Conservation (phyloP, 176 grass and related monocot genomes). For the Pontederia paniculata region DNA sequence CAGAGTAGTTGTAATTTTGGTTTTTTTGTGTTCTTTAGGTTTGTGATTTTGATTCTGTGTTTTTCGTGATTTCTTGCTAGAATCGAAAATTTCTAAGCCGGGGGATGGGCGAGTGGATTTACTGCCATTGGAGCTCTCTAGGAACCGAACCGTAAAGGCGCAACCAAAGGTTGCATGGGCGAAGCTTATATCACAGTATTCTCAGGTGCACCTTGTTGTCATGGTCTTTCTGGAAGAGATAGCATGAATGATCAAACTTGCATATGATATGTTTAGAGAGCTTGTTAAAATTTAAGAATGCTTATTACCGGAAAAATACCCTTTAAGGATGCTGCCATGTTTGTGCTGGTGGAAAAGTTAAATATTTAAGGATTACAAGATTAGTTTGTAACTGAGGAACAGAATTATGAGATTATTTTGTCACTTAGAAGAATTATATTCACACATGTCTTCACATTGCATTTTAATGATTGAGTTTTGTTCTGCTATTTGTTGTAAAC, state of each 20-base stretch:
- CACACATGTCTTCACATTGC: no score
- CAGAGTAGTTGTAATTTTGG: background rate
- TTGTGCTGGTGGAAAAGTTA: no score
- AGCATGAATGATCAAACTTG: background rate
- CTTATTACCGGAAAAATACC: no score
- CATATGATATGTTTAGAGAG: no score
- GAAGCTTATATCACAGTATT: constrained; percentile 74
- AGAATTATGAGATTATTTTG: no score
- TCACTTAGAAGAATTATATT: no score
- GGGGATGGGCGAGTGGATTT: constrained; percentile 20
- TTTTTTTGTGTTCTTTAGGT: background rate
- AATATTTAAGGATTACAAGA: no score
- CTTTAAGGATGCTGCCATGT: no score
- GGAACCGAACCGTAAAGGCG: constrained; percentile 21
- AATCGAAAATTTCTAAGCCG: constrained; percentile 2
- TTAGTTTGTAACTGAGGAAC: no score
- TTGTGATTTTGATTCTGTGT: background rate
- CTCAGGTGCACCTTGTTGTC: constrained; percentile 34
- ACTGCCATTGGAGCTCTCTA: background rate
- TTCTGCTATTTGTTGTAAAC: no score
- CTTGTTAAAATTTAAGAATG: background rate
- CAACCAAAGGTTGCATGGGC: constrained; percentile 56
- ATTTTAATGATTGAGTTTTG: no score
- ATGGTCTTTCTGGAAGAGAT: constrained; percentile 9
- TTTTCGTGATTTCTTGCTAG: background rate